Evolutionary conservation across 768 basidiomycete genomes (phyloP).

Genomic region (Suillus subaureus): DNA sequence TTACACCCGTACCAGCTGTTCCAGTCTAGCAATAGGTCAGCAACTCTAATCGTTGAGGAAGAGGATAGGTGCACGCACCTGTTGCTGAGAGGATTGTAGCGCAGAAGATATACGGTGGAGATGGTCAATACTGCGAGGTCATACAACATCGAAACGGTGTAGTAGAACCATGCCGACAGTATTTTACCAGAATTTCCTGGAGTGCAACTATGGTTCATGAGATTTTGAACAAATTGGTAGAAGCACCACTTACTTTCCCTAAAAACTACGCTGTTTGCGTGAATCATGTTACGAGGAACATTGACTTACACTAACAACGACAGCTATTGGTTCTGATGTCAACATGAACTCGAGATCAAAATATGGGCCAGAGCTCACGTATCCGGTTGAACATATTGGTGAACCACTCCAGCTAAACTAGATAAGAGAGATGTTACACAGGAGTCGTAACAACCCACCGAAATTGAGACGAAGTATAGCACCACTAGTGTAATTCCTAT

Average conservation of each 20-base stretch:
- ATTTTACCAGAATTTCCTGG: constrained; percentile 35
- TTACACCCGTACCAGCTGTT: constrained; percentile 32
- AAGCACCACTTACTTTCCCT: constrained; percentile 39
- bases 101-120: constrained; percentile 53
- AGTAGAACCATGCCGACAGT: constrained; percentile 57
- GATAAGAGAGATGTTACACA: background rate
- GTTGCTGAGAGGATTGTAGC: constrained; percentile 37
- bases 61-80: constrained; percentile 26
- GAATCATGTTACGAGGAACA: background rate
- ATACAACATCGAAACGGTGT: constrained; percentile 57
- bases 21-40: constrained; percentile 22
- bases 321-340: constrained; percentile 20
- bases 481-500: constrained; percentile 42
- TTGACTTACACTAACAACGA: constrained; percentile 22
- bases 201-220: constrained; percentile 45
- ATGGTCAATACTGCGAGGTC: constrained; percentile 53
- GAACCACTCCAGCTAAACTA: constrained; percentile 56
- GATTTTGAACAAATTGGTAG: background rate
- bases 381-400: constrained; percentile 52
- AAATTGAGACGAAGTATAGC: constrained; percentile 43
- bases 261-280: constrained; percentile 3
- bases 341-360: constrained; percentile 9
- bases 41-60: background rate
- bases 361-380: constrained; percentile 40
- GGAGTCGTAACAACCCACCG: constrained; percentile 37